These are phyloP conservation scores for Hypoxylon sp. DNA, from an alignment of 2,329 filamentous ascomycete genomes.

Conservation along the genomic window DNA sequence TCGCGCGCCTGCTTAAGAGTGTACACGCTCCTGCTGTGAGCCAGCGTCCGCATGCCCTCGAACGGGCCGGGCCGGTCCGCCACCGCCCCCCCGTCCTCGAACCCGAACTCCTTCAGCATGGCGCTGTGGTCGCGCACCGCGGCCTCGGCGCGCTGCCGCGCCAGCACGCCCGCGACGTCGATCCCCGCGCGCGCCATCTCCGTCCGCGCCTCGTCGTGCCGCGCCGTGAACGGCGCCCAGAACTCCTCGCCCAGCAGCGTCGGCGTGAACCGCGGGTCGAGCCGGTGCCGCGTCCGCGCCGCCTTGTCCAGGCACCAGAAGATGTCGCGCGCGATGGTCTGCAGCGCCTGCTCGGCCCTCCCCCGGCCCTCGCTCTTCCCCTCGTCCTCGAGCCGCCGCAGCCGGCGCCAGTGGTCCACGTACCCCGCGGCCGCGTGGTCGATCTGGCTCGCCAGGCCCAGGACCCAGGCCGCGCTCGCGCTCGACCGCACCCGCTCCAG, in stretches of 20 bases:
- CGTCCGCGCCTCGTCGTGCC: conserved; percentile 23
- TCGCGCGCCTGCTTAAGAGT: conserved; percentile 17
- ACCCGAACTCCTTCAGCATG: conserved; percentile 44
- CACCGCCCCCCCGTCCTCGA: not conserved
- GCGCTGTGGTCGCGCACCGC: conserved; percentile 46
- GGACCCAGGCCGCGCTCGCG: conserved; percentile 38
- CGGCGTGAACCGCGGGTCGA: conserved; percentile 35
- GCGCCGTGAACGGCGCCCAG: conserved; percentile 44
- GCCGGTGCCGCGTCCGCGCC: not conserved
- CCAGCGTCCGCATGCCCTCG: conserved; percentile 42
- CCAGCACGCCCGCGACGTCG: conserved; percentile 43
- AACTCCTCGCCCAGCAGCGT: conserved; percentile 47
- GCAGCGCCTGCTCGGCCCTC: conserved; percentile 25
- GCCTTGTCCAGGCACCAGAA: conserved; percentile 43
- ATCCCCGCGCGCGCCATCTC: conserved; percentile 45
- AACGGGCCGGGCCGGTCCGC: conserved; percentile 30
- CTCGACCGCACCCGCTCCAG: conserved; percentile 43
- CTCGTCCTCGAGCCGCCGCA: not conserved
- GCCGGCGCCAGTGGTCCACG: conserved; percentile 26
- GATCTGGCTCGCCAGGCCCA: conserved; percentile 45
- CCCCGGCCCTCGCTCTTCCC: not conserved
- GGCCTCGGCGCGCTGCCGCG: conserved; percentile 16
- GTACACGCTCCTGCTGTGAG: conserved; percentile 39
- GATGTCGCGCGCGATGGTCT: conserved; percentile 42
- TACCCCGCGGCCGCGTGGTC: conserved; percentile 48